A percentile compares a stretch with the other conserved stretches of the same genome.
Conservation (phyloP, 495 filamentous ascomycete genomes). For the Tuber microsphaerosporum region DNA sequence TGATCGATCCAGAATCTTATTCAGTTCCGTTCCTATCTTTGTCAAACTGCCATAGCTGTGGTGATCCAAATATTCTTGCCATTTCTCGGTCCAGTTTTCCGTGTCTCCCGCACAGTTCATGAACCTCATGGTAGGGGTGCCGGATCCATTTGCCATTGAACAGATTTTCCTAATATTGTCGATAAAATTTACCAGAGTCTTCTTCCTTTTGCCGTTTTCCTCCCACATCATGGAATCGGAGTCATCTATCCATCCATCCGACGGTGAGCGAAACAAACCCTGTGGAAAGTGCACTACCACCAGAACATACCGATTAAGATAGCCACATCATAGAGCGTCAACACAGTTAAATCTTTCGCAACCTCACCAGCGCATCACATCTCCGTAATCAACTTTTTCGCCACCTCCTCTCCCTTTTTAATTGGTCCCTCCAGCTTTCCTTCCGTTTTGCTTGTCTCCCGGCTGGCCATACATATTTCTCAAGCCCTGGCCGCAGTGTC, state of each 20-base stretch:
- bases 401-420: not conserved
- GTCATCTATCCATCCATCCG: slow-evolving; percentile 47
- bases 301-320: slow-evolving; percentile 23
- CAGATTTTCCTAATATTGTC: slow-evolving; percentile 54
- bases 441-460: not conserved
- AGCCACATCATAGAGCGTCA: slow-evolving; percentile 28
- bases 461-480: not conserved
- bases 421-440: not conserved
- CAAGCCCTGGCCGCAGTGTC: not conserved
- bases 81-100: slow-evolving; percentile 52
- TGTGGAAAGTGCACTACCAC: not conserved
- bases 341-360: slow-evolving; percentile 10
- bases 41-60: too few relatives aligned
- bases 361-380: slow-evolving; percentile 12
- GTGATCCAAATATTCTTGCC: slow-evolving; percentile 8
- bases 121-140: slow-evolving; percentile 56
- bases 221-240: slow-evolving; percentile 62
- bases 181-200: slow-evolving; percentile 55
- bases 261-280: too few relatives aligned
- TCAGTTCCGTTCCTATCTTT: too few relatives aligned
- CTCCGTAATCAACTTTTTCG: not conserved
- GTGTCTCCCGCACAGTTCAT: slow-evolving; percentile 53
- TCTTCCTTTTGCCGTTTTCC: slow-evolving; percentile 52
- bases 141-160: slow-evolving; percentile 59
- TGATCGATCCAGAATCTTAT: too few relatives aligned